Conservation (phyloP, 495 filamentous ascomycete genomes). For the Rusavskia elegans region DNA sequence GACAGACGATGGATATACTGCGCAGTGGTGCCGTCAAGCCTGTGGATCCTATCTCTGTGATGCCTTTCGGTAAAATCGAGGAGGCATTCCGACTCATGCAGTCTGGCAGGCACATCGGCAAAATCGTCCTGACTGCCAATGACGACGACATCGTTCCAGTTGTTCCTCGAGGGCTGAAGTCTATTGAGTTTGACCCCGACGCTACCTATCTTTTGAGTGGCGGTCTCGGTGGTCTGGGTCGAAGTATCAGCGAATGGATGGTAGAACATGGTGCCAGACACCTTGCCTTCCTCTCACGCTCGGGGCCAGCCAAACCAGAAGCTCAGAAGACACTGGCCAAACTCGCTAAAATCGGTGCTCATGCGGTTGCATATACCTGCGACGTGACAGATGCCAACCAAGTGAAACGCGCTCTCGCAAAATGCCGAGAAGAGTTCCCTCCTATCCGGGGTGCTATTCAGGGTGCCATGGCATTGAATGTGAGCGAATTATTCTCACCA, state of each 20-base stretch:
- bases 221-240: slow-evolving; percentile 33
- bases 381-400: slow-evolving; percentile 22
- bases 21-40: background rate
- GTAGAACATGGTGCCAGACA: too few species aligned
- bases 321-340: background rate
- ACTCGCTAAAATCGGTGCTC: slow-evolving; percentile 6
- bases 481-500: too few species aligned
- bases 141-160: background rate
- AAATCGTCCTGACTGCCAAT: background rate
- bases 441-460: slow-evolving; percentile 22
- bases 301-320: too few species aligned
- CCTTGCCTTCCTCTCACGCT: too few species aligned
- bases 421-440: slow-evolving; percentile 6
- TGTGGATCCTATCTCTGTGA: slow-evolving; percentile 11
- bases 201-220: slow-evolving; percentile 42
- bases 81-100: slow-evolving; percentile 34
- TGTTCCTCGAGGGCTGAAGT: background rate
- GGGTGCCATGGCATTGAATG: slow-evolving; percentile 17
- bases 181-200: background rate
- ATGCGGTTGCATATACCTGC: slow-evolving; percentile 19
- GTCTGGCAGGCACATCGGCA: slow-evolving; percentile 20
- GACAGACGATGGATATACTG: too few species aligned
- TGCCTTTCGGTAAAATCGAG: slow-evolving; percentile 15
- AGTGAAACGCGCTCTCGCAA: slow-evolving; percentile 9
- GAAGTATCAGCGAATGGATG: too few species aligned